Base-by-base conservation (phyloP, 1,284 basidiomycete species). In the Entoloma clypeatum region DNA sequence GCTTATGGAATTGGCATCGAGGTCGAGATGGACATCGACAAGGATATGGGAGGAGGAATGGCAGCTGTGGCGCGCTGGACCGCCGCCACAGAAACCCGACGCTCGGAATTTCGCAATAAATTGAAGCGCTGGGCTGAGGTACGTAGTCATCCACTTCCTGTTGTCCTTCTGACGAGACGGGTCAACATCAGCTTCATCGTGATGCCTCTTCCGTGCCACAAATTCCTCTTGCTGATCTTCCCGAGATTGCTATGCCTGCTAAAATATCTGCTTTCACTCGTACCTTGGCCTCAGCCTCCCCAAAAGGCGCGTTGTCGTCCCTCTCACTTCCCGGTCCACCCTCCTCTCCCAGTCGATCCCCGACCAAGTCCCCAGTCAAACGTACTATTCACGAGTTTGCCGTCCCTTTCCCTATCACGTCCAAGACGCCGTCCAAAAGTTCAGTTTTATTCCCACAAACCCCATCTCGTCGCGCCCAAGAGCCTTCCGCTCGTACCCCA, bases 61-160 rank as follows among this genome's bases (percentile, higher is more conserved):
- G 85, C 85, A 37, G 83, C 86, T 22, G 83, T 90, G 34, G 87
- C 87, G 39, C 76, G 85, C 44, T 90, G 86, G 86, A 88, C 87
- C 2, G 75, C 81, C 28, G 76, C 70, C 32, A 65, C 73, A 19
- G 82, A 85, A 41, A 63, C 64, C 25, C 76, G 86, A 38, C 72
- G 77, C 44, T 65, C 69, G 43, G 65, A 75, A 41, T 72, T 89
- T 43, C 68, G 67, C 13, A 49, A 55, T 13, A 90, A 86, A 56
- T 60, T 90, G 22, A 61, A 75, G 26, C 57, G 61, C 35, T 90
- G 86, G 87, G 62, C 65, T 7, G 64, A 80, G 65, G 87, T 84
- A 59, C 41, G 64, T 51, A 2, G 11, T 41, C 13, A 6, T 41
- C 10, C 36, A 9, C n/a, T 34, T 27, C 22, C 27, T 24, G 9